Evolutionary conservation across 1,284 basidiomycete species (phyloP).

Genomic region (Pisolithus thermaeus): DNA sequence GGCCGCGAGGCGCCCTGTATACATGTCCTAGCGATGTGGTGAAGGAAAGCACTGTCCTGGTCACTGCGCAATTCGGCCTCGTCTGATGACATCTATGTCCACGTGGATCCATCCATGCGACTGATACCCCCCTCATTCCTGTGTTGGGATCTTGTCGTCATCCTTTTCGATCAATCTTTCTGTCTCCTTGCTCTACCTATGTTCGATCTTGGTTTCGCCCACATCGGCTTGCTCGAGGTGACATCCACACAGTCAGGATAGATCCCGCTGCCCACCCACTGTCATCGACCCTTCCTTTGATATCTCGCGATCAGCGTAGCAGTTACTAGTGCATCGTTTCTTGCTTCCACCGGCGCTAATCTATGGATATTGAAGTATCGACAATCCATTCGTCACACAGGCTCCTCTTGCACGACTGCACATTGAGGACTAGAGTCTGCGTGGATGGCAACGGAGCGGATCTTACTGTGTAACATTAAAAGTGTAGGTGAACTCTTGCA

Average conservation of each 20-base stretch:
- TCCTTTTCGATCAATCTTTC: constrained; percentile 6
- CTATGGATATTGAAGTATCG: too few species aligned
- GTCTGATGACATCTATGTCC: too few species aligned
- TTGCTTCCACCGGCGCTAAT: too few species aligned
- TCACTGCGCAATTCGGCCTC: too few species aligned
- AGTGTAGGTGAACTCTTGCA: constrained; percentile 18
- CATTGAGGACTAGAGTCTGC: constrained; percentile 23
- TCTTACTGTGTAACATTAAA: constrained; percentile 14
- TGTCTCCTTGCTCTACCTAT: background rate
- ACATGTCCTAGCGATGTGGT: too few species aligned
- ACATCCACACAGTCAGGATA: constrained; percentile 1
- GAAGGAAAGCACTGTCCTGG: too few species aligned
- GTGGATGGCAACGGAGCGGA: background rate
- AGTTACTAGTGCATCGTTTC: too few species aligned
- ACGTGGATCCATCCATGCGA: too few species aligned
- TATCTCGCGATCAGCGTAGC: constrained; percentile 14
- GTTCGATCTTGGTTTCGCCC: too few species aligned
- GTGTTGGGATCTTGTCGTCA: too few species aligned
- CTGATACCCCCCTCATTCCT: too few species aligned
- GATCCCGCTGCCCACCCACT: background rate
- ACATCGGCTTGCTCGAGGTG: constrained; percentile 1
- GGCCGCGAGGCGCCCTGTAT: too few species aligned
- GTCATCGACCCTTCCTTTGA: constrained; percentile 1
- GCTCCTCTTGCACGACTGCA: constrained; percentile 24
- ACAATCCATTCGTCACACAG: constrained; percentile 11